Evolutionary conservation across 73 alveolate genomes (phyloP).

Genomic region (Breviolum minutum): DNA sequence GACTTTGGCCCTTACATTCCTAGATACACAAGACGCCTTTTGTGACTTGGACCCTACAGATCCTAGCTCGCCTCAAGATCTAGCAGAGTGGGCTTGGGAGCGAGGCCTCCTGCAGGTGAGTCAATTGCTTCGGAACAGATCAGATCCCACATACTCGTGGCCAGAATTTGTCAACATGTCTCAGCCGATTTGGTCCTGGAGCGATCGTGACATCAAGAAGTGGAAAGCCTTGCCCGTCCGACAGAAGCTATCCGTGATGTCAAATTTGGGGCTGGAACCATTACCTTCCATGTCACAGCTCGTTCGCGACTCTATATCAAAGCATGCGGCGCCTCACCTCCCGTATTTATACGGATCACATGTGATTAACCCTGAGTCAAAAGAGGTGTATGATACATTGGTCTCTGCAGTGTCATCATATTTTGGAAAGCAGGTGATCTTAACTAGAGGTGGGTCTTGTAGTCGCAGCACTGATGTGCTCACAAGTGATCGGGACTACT

Average conservation of each 20-base stretch:
- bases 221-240: background rate
- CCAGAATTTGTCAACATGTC: constrained; percentile 15
- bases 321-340: background rate
- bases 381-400: background rate
- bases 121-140: no score
- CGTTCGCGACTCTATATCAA: background rate
- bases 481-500: constrained; percentile 27
- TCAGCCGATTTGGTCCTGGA: background rate
- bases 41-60: no score
- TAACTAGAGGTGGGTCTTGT: constrained; percentile 13
- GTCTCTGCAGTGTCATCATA: background rate
- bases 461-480: constrained; percentile 13
- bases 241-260: background rate
- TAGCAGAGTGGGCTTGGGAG: no score
- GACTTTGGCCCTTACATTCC: no score
- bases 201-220: background rate
- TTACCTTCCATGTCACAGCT: background rate
- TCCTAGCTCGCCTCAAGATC: no score
- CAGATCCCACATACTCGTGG: background rate
- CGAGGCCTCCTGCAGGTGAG: no score
- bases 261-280: background rate
- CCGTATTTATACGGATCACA: background rate
- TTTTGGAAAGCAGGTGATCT: background rate
- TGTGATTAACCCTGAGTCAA: background rate
- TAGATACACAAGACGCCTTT: no score